Evolutionary conservation across 345 rosid species (phyloP).

Genomic region (Dipteronia sinensis): DNA sequence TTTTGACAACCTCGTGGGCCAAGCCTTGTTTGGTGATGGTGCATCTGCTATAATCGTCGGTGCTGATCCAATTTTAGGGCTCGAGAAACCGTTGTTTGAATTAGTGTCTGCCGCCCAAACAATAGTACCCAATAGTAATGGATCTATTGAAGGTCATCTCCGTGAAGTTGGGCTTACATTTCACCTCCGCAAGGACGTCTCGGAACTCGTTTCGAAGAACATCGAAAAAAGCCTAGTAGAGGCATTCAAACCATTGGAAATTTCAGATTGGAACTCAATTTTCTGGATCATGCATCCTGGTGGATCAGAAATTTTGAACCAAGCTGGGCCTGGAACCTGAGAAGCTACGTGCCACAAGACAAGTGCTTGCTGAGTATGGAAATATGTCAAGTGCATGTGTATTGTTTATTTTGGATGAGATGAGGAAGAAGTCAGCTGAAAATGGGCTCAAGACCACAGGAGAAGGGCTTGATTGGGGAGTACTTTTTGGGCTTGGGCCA

Average conservation of each 20-base stretch:
- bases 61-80: conserved; percentile 21
- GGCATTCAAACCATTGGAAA: conserved; percentile 43
- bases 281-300: conserved; percentile 53
- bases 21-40: conserved; percentile 48
- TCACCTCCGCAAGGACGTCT: no score
- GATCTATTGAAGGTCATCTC: conserved; percentile 45
- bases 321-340: conserved; percentile 31
- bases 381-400: conserved; percentile 46
- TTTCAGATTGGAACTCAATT: conserved; percentile 51
- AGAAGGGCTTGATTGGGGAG: conserved; percentile 56
- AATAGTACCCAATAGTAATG: conserved; percentile 38
- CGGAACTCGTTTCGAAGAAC: no score
- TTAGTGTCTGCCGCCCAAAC: conserved; percentile 40
- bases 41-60: conserved; percentile 47
- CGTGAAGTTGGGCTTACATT: no score
- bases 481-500: conserved; percentile 52
- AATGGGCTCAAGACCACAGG: conserved; percentile 38
- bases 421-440: conserved; percentile 38
- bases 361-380: conserved; percentile 40
- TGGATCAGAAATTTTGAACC: conserved; percentile 46
- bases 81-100: conserved; percentile 45
- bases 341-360: conserved; percentile 36
- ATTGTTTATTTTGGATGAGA: conserved; percentile 45
- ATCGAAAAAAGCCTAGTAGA: no score
- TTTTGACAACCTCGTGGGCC: conserved; percentile 41